These are phyloP conservation scores for Isatis tinctoria DNA, from an alignment of 345 rosid genomes.

Conservation along the genomic window DNA sequence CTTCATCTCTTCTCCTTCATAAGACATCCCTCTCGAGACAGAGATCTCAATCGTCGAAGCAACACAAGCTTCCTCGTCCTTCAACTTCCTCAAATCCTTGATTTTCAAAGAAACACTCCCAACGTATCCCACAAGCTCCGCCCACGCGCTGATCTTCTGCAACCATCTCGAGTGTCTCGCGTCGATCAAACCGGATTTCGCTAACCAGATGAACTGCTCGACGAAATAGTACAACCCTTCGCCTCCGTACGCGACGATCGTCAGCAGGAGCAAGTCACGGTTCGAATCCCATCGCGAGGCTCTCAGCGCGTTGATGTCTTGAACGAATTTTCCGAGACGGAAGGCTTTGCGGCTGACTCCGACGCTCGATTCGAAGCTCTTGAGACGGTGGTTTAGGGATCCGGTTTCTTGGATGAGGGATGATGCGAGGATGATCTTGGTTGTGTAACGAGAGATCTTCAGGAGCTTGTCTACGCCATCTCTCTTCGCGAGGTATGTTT, in stretches of 20 bases:
- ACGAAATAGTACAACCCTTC: conserved; percentile 81
- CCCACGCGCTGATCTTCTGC: conserved; percentile 73
- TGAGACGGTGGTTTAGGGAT: conserved; percentile 42
- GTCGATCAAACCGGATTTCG: conserved; percentile 81
- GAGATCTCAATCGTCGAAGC: conserved; percentile 49
- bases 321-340: conserved; percentile 87
- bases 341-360: conserved; percentile 98
- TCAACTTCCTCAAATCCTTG: conserved; percentile 63
- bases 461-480: conserved; percentile 93
- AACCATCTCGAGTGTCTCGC: conserved; percentile 41
- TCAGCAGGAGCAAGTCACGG: conserved; percentile 38
- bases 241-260: conserved; percentile 58
- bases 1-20: conserved; percentile 44
- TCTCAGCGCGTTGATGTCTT: conserved; percentile 72
- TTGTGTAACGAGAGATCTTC: conserved; percentile 81
- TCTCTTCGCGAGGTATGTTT: conserved; percentile 68
- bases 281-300: conserved; percentile 44
- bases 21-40: conserved; percentile 42
- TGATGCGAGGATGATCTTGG: conserved; percentile 77
- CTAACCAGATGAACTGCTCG: conserved; percentile 82
- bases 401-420: conserved; percentile 48
- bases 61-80: conserved; percentile 49
- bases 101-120: conserved; percentile 69
- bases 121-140: conserved; percentile 66
- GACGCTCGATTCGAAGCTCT: conserved; percentile 85